Conservation (phyloP, 2,329 filamentous ascomycete species). For the Aaosphaeria pasadenensis region DNA sequence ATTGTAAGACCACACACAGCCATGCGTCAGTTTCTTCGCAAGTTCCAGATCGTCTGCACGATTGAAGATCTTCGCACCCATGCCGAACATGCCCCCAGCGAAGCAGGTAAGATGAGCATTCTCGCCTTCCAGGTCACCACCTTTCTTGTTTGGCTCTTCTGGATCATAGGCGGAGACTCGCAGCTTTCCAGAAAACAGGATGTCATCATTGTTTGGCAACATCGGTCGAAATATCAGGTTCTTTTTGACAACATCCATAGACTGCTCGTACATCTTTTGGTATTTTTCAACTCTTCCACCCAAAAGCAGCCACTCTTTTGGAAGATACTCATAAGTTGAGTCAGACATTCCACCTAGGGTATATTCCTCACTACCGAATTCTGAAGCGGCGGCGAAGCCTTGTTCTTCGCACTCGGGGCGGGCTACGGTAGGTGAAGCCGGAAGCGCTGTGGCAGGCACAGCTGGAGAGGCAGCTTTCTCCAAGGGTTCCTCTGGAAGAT, state of each 20-base stretch:
- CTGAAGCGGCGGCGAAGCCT: constrained; percentile 52
- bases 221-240: constrained; percentile 52
- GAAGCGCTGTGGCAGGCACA: constrained; percentile 6
- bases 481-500: constrained; percentile 9
- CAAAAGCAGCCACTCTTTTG: constrained; percentile 48
- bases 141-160: constrained; percentile 15
- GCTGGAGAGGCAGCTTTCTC: constrained; percentile 2
- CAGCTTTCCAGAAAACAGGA: constrained; percentile 40
- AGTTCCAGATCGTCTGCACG: constrained; percentile 53
- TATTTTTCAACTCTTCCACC: constrained; percentile 48
- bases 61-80: constrained; percentile 62
- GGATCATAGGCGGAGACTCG: constrained; percentile 27
- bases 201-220: constrained; percentile 44
- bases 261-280: constrained; percentile 56
- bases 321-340: constrained; percentile 43
- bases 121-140: constrained; percentile 30
- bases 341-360: constrained; percentile 41
- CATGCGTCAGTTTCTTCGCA: constrained; percentile 58
- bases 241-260: constrained; percentile 43
- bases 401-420: constrained; percentile 43
- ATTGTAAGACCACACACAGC: constrained; percentile 62
- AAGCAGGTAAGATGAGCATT: constrained; percentile 68
- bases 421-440: constrained; percentile 9
- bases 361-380: constrained; percentile 44
- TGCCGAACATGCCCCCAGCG: constrained; percentile 66